Conservation (phyloP, 2,329 filamentous ascomycete species). For the Clarireedia monteithiana region DNA sequence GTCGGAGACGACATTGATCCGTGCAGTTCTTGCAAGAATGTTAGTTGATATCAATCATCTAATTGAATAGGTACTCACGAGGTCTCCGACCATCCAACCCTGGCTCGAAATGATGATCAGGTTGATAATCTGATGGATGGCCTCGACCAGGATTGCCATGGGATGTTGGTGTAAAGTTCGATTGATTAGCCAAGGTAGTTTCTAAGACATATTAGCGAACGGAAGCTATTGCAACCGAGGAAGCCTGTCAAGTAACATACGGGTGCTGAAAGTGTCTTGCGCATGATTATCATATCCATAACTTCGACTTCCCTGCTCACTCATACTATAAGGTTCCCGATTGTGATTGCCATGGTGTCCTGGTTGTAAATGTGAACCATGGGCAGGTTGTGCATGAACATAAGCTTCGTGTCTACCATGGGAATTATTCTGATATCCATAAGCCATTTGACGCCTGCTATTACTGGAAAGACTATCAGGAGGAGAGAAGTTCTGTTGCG, state of each 20-base stretch:
- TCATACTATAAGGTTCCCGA: slow-evolving; percentile 1
- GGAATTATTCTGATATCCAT: slow-evolving; percentile 1
- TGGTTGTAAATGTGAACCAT: background rate
- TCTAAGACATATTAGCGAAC: background rate
- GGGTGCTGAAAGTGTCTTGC: slow-evolving; percentile 5
- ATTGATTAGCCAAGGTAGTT: slow-evolving; percentile 5
- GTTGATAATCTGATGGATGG: background rate
- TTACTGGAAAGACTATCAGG: slow-evolving; percentile 8
- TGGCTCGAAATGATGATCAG: slow-evolving; percentile 7
- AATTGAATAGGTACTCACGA: background rate
- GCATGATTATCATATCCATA: slow-evolving; percentile 4
- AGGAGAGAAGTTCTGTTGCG: slow-evolving; percentile 7
- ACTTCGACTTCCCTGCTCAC: background rate
- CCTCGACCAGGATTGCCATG: slow-evolving; percentile 7
- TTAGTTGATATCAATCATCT: background rate
- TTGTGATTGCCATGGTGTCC: background rate
- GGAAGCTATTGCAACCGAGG: background rate
- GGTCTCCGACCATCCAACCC: background rate
- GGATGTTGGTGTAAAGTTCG: slow-evolving; percentile 8
- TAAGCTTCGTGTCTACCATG: slow-evolving; percentile 1
- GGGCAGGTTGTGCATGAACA: background rate
- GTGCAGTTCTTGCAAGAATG: background rate
- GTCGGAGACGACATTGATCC: slow-evolving; percentile 3
- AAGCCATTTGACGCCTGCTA: slow-evolving; percentile 6
- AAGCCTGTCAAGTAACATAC: background rate